Conservation (phyloP, 495 filamentous ascomycete genomes). For the Lophiotrema nucula region DNA sequence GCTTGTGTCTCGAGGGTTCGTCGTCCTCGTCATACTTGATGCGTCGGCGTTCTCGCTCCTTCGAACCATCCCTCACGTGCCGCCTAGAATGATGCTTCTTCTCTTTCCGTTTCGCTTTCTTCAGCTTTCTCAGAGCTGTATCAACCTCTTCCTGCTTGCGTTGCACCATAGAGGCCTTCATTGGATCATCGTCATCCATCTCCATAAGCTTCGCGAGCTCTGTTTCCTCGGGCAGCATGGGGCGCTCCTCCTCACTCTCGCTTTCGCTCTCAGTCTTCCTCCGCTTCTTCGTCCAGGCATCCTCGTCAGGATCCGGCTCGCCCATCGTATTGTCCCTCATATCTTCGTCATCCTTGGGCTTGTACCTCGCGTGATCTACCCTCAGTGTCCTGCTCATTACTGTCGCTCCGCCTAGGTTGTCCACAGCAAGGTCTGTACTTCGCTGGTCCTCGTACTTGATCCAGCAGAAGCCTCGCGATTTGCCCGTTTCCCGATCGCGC, state of each 20-base stretch:
- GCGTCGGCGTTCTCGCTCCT: conserved; percentile 2
- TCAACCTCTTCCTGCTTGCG: conserved; percentile 88
- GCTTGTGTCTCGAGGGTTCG: neutral
- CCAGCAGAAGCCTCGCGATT: conserved; percentile 89
- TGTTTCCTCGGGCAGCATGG: conserved; percentile 65
- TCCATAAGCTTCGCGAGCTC: conserved; percentile 73
- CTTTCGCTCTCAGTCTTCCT: conserved; percentile 40
- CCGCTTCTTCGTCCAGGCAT: conserved; percentile 43
- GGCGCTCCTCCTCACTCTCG: conserved; percentile 41
- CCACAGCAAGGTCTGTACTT: conserved; percentile 90
- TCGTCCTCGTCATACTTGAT: neutral
- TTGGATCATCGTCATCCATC: conserved; percentile 94
- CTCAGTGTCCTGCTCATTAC: conserved; percentile 77
- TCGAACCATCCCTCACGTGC: conserved; percentile 37
- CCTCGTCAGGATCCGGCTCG: conserved; percentile 16
- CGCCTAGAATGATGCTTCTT: conserved; percentile 53
- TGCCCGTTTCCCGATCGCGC: conserved; percentile 94
- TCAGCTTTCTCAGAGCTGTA: conserved; percentile 59
- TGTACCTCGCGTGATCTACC: conserved; percentile 92
- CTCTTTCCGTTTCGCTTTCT: conserved; percentile 45
- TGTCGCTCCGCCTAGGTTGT: conserved; percentile 85
- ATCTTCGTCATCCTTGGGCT: conserved; percentile 81
- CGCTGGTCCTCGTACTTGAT: conserved; percentile 98
- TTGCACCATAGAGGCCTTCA: conserved; percentile 85
- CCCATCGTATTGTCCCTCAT: conserved; percentile 53